A percentile compares a stretch with the other conserved stretches of the same genome.
Conservation (phyloP, 1,284 basidiomycete species). For the Puccinia novopanici region DNA sequence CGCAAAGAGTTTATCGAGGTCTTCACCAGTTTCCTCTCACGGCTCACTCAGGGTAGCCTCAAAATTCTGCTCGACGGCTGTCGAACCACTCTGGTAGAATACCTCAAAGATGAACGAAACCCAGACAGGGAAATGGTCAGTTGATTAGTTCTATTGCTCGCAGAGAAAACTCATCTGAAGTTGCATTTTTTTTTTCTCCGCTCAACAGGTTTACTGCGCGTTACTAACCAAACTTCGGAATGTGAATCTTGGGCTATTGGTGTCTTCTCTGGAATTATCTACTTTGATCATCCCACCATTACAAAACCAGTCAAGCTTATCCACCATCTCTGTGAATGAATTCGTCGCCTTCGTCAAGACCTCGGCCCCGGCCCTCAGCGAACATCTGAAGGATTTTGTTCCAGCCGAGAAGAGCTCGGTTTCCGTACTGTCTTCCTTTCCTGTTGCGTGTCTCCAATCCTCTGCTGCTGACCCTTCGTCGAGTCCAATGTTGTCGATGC, state of each 20-base stretch:
- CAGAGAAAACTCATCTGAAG: background rate
- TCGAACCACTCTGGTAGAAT: background rate
- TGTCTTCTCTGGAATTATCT: background rate
- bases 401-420: background rate
- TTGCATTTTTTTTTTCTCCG: background rate
- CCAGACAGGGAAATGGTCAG: slow-evolving; percentile 19
- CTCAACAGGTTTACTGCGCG: slow-evolving; percentile 13
- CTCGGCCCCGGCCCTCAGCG: background rate
- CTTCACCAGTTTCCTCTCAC: slow-evolving; percentile 18
- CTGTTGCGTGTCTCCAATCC: background rate
- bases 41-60: slow-evolving; percentile 11
- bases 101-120: background rate
- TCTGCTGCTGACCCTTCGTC: background rate
- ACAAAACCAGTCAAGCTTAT: slow-evolving; percentile 3
- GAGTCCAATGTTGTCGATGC: background rate
- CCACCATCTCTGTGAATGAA: background rate
- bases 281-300: slow-evolving; percentile 6
- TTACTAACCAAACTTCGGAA: slow-evolving; percentile 19
- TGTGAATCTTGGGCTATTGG: background rate
- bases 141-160: background rate
- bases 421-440: background rate
- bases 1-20: slow-evolving; percentile 11
- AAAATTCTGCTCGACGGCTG: slow-evolving; percentile 22
- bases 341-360: slow-evolving; percentile 4
- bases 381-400: background rate